These are phyloP conservation scores for Capsella bursapastoris DNA, from an alignment of 345 rosid genomes.

Conservation along the genomic window DNA sequence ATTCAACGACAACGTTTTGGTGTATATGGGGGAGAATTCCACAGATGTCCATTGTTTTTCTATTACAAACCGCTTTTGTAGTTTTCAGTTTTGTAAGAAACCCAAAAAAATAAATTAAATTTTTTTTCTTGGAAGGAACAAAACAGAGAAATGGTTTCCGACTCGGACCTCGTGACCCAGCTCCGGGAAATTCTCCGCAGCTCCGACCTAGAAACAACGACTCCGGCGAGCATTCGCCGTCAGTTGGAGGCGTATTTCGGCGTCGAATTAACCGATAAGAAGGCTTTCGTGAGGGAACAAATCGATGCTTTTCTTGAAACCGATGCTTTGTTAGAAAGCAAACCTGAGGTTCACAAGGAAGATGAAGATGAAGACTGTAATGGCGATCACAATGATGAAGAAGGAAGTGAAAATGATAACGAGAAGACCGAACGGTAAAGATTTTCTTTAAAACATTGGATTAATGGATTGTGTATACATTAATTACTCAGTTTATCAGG, in stretches of 20 bases:
- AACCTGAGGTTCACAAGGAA: conserved; percentile 37
- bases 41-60: not conserved
- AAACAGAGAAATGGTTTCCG: conserved; percentile 57
- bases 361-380: conserved; percentile 1
- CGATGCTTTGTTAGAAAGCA: not conserved
- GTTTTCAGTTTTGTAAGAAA: conserved; percentile 11
- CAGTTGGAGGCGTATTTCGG: conserved; percentile 64
- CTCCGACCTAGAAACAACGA: conserved; percentile 76
- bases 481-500: not conserved
- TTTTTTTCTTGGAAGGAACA: not conserved
- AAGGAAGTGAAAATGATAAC: not conserved
- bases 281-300: conserved; percentile 64
- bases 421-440: conserved; percentile 36
- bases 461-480: too few relatives aligned
- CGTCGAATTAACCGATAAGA: conserved; percentile 63
- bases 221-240: conserved; percentile 64
- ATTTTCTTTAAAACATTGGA: not conserved
- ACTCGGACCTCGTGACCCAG: conserved; percentile 63
- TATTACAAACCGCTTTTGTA: conserved; percentile 5
- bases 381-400: conserved; percentile 27
- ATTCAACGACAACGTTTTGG: not conserved
- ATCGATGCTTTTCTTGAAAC: conserved; percentile 56
- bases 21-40: not conserved
- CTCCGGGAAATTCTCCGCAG: conserved; percentile 63
- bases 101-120: not conserved